Conservation (phyloP, 2,329 filamentous ascomycete genomes). For the Xylaria sp. region DNA sequence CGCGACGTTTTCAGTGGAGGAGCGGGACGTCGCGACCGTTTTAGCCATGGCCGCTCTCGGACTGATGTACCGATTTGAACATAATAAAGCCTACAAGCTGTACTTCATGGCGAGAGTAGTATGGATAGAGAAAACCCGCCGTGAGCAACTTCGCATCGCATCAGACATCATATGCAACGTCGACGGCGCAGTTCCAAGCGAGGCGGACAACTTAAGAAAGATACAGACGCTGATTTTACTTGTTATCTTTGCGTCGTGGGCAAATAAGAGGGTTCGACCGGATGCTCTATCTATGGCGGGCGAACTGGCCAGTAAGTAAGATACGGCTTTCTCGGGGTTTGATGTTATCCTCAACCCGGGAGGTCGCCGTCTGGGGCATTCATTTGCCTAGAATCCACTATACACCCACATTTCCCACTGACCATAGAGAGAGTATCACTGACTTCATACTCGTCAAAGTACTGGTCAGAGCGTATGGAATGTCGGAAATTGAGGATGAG, state of each 20-base stretch:
- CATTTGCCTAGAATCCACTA: neutral
- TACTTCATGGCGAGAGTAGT: slow-evolving; percentile 68
- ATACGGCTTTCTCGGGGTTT: neutral
- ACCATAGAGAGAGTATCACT: neutral
- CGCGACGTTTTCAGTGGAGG: slow-evolving; percentile 58
- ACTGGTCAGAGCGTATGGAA: slow-evolving; percentile 31
- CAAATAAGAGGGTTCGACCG: slow-evolving; percentile 35
- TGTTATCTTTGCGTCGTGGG: slow-evolving; percentile 47
- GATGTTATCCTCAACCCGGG: too few relatives aligned
- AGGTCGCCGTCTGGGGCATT: neutral
- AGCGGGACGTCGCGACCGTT: slow-evolving; percentile 59
- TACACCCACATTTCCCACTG: neutral
- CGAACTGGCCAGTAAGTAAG: slow-evolving; percentile 34
- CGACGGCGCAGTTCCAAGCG: neutral
- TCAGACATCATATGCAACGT: slow-evolving; percentile 26
- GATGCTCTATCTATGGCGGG: slow-evolving; percentile 44
- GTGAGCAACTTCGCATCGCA: slow-evolving; percentile 58
- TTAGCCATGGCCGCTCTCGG: slow-evolving; percentile 63
- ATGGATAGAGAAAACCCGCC: slow-evolving; percentile 61
- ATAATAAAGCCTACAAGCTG: slow-evolving; percentile 62
- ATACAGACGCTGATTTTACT: slow-evolving; percentile 54
- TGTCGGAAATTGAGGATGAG: slow-evolving; percentile 8
- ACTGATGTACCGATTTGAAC: slow-evolving; percentile 61
- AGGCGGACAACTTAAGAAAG: slow-evolving; percentile 46
- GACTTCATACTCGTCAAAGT: neutral